Percentiles rank a stretch among this genome's conserved stretches.
Evolutionary conservation across 495 filamentous ascomycete species (phyloP).

Genomic region (Hyaloscypha bicolor): DNA sequence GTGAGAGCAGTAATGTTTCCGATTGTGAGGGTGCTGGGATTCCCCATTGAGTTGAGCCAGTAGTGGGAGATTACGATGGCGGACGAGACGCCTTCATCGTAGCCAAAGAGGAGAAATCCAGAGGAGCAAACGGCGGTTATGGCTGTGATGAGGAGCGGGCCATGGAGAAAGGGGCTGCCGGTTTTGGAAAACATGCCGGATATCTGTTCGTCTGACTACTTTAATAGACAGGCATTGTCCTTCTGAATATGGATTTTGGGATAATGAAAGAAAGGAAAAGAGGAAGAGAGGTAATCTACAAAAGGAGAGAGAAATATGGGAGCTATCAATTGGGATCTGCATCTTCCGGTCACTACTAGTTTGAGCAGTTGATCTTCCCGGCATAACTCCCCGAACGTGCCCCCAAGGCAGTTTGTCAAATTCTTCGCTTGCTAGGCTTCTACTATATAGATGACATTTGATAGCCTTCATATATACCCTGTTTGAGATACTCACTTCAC

Average conservation of each 20-base stretch:
- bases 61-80: constrained; percentile 1
- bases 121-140: constrained; percentile 7
- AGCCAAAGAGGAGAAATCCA: constrained; percentile 15
- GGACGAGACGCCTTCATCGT: constrained; percentile 10
- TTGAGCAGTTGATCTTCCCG: not conserved
- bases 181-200: constrained; percentile 3
- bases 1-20: constrained; percentile 4
- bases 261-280: not conserved
- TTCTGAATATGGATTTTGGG: not conserved
- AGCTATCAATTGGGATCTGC: not conserved
- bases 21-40: not conserved
- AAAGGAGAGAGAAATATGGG: not conserved
- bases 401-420: not conserved
- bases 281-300: not conserved
- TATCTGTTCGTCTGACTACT: not conserved
- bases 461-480: not conserved
- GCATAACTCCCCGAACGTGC: not conserved
- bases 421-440: not conserved
- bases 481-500: not conserved
- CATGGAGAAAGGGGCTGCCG: not conserved
- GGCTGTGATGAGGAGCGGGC: not conserved
- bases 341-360: not conserved
- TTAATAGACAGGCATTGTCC: not conserved
- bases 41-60: not conserved
- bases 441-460: not conserved